These are phyloP conservation scores for Cladosporium sp. DNA, from an alignment of 2,329 filamentous ascomycete genomes.

Conservation along the genomic window DNA sequence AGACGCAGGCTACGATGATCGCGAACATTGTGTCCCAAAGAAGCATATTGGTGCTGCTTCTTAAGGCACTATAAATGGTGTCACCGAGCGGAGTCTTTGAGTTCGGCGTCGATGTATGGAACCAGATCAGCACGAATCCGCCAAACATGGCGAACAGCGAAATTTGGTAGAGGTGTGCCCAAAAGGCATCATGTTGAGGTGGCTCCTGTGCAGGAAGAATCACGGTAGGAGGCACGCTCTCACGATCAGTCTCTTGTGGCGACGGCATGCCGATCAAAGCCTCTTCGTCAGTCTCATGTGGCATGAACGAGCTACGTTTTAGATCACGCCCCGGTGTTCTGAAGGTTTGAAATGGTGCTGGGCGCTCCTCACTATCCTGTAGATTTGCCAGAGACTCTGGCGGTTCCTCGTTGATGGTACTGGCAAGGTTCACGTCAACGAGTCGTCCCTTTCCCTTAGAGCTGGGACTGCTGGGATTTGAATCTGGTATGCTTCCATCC, in stretches of 20 bases:
- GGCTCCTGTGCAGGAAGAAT: slow-evolving; percentile 61
- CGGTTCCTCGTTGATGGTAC: slow-evolving; percentile 48
- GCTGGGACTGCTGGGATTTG: slow-evolving; percentile 39
- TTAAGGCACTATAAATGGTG: slow-evolving; percentile 87
- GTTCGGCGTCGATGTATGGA: slow-evolving; percentile 73
- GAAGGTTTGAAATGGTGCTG: slow-evolving; percentile 54
- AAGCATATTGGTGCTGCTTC: slow-evolving; percentile 82
- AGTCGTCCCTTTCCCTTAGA: slow-evolving; percentile 62
- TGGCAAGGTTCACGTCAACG: slow-evolving; percentile 82
- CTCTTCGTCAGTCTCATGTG: slow-evolving; percentile 51
- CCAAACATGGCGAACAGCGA: slow-evolving; percentile 78
- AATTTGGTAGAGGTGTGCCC: slow-evolving; percentile 85
- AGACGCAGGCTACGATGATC: slow-evolving; percentile 79
- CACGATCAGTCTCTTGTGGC: slow-evolving; percentile 46
- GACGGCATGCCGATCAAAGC: slow-evolving; percentile 39
- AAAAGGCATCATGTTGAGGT: slow-evolving; percentile 83
- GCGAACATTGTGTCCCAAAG: slow-evolving; percentile 90
- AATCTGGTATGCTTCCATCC: slow-evolving; percentile 38
- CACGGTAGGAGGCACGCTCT: slow-evolving; percentile 55
- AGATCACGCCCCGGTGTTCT: slow-evolving; percentile 39
- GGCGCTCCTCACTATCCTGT: slow-evolving; percentile 41
- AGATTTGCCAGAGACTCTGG: slow-evolving; percentile 31
- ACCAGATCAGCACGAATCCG: slow-evolving; percentile 81
- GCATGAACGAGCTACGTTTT: slow-evolving; percentile 41
- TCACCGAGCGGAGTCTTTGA: slow-evolving; percentile 74